phyloP scores from a whole-genome alignment of 768 basidiomycete genomes.

The Infundibulicybe gibba region DNA sequence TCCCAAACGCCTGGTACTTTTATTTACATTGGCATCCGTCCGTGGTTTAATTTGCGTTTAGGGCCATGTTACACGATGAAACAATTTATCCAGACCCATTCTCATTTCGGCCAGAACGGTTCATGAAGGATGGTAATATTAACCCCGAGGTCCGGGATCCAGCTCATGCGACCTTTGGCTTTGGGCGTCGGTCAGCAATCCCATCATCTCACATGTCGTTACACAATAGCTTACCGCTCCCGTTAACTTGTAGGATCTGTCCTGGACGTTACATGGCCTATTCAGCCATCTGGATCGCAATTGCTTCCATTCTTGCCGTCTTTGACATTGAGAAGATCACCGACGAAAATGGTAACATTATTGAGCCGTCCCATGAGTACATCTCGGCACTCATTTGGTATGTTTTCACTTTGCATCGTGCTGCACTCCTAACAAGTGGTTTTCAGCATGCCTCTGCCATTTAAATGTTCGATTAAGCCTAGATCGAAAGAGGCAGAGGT shows the following conservation, averaged over 20 bases:
- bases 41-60: neutral
- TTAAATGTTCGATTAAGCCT: constrained; percentile 5
- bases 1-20: constrained; percentile 29
- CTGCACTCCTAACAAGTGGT: neutral
- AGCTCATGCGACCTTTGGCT: constrained; percentile 2
- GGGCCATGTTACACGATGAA: constrained; percentile 3
- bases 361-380: neutral
- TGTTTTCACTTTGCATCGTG: neutral
- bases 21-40: neutral
- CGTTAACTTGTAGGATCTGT: constrained; percentile 4
- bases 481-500: constrained; percentile 1
- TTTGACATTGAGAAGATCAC: constrained; percentile 1
- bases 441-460: constrained; percentile 4
- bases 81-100: constrained; percentile 1
- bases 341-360: neutral
- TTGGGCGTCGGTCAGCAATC: constrained; percentile 3
- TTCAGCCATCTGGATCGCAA: neutral
- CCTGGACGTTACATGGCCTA: constrained; percentile 5
- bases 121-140: constrained; percentile 2
- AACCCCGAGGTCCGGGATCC: constrained; percentile 1
- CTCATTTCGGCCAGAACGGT: constrained; percentile 6
- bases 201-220: neutral
- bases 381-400: constrained; percentile 3
- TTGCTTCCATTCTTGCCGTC: constrained; percentile 3
- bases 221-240: neutral